A percentile compares a stretch with the other conserved stretches of the same genome.
These are phyloP conservation scores for Sungouiella blattae DNA, from an alignment of 805 yeast genomes.

Conservation along the genomic window DNA sequence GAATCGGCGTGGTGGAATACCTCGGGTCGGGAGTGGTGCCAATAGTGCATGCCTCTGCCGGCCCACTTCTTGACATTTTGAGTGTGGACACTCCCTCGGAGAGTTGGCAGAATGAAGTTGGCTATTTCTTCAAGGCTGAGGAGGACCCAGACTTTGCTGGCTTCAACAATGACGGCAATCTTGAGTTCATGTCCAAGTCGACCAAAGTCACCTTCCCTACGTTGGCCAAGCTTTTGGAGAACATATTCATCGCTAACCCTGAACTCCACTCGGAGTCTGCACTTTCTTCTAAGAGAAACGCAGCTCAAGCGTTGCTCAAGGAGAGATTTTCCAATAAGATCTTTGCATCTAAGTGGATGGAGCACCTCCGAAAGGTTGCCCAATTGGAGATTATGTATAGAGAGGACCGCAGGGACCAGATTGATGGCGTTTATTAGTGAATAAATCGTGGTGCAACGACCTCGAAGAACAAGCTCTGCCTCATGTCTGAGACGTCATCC, in stretches of 20 bases:
- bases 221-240: constrained; percentile 47
- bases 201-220: constrained; percentile 33
- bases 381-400: constrained; percentile 25
- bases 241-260: constrained; percentile 37
- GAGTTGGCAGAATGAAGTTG: constrained; percentile 49
- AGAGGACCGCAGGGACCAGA: constrained; percentile 21
- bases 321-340: constrained; percentile 59
- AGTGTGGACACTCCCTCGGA: constrained; percentile 12
- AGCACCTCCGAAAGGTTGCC: constrained; percentile 16
- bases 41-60: constrained; percentile 90
- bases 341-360: constrained; percentile 55
- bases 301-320: constrained; percentile 44
- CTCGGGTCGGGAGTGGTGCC: constrained; percentile 84
- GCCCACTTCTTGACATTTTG: constrained; percentile 90
- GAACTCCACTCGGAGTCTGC: constrained; percentile 25
- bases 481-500: too few species aligned
- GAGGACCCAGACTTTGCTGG: constrained; percentile 65
- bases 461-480: too few species aligned
- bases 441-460: too few species aligned
- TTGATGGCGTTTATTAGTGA: constrained; percentile 27
- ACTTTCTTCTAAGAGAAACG: constrained; percentile 38
- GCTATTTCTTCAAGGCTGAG: constrained; percentile 72
- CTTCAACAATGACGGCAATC: constrained; percentile 6
- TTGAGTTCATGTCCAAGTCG: constrained; percentile 6
- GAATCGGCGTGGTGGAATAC: constrained; percentile 94